These are phyloP conservation scores for Xylariales sp. DNA, from an alignment of 2,329 filamentous ascomycete species.

Conservation along the genomic window DNA sequence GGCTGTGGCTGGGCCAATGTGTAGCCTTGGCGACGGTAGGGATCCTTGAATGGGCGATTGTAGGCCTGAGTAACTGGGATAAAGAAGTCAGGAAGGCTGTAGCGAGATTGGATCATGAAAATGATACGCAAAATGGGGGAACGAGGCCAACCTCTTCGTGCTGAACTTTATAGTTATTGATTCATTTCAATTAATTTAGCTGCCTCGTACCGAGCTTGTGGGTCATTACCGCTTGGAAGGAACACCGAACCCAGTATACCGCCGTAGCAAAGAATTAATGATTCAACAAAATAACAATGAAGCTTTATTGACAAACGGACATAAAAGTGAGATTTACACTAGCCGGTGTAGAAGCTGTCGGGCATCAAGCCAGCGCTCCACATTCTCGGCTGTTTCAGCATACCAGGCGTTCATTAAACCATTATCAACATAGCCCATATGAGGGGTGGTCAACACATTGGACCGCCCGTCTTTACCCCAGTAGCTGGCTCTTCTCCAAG, in stretches of 20 bases:
- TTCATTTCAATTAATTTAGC: no score
- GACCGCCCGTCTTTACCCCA: constrained; percentile 60
- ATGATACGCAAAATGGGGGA: no score
- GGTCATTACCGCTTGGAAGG: no score
- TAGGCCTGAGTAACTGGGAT: constrained; percentile 74
- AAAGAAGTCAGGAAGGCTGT: constrained; percentile 68
- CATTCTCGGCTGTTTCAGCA: constrained; percentile 59
- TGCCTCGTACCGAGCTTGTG: no score
- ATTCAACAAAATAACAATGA: no score
- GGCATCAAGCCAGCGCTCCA: constrained; percentile 41
- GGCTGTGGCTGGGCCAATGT: constrained; percentile 81
- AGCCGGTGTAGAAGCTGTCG: constrained; percentile 11
- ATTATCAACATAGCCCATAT: constrained; percentile 71
- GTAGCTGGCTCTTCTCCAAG: constrained; percentile 60
- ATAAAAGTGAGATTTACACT: no score
- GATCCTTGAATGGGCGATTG: constrained; percentile 71
- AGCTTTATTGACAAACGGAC: no score
- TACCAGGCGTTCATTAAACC: constrained; percentile 64
- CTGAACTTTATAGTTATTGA: no score
- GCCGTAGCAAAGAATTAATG: no score
- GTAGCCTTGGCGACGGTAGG: constrained; percentile 79
- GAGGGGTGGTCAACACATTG: constrained; percentile 61
- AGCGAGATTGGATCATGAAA: constrained; percentile 63
- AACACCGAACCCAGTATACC: no score
- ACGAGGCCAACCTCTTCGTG: no score